Evolutionary conservation across 441 rosid species (phyloP).

Genomic region (Aquilaria agallochum): DNA sequence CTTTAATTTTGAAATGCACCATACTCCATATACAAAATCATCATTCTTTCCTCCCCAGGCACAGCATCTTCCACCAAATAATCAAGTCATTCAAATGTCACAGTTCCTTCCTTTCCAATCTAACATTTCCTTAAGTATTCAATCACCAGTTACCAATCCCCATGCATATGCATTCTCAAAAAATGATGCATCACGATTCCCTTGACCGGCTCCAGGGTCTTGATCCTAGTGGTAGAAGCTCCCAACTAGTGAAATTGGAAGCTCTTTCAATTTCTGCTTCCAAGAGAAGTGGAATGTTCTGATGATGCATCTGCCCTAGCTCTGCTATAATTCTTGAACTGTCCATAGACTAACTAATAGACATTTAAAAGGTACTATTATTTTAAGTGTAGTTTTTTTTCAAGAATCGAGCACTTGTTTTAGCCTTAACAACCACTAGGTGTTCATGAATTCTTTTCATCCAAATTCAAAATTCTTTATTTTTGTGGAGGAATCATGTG

Average conservation of each 20-base stretch:
- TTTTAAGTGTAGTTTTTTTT: slow-evolving; percentile 28
- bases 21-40: slow-evolving; percentile 46
- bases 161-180: slow-evolving; percentile 51
- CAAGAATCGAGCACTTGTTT: slow-evolving; percentile 19
- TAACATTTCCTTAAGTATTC: slow-evolving; percentile 33
- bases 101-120: slow-evolving; percentile 60
- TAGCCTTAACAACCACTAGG: slow-evolving; percentile 18
- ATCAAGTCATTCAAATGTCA: slow-evolving; percentile 49
- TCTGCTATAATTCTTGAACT: slow-evolving; percentile 28
- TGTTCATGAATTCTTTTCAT: slow-evolving; percentile 10
- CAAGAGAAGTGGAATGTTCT: slow-evolving; percentile 77
- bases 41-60: slow-evolving; percentile 46
- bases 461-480: slow-evolving; percentile 15
- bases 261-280: slow-evolving; percentile 64
- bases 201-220: slow-evolving; percentile 82
- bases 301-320: slow-evolving; percentile 18
- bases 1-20: slow-evolving; percentile 76
- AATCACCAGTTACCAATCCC: slow-evolving; percentile 30
- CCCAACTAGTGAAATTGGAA: slow-evolving; percentile 66
- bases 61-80: slow-evolving; percentile 33
- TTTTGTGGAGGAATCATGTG: slow-evolving; percentile 20
- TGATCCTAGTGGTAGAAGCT: slow-evolving; percentile 63
- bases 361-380: slow-evolving; percentile 29
- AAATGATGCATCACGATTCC: slow-evolving; percentile 58
- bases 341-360: slow-evolving; percentile 57